Base-by-base conservation (phyloP, 75 land plant genomes). In the Pseudotsuga menziesii region DNA sequence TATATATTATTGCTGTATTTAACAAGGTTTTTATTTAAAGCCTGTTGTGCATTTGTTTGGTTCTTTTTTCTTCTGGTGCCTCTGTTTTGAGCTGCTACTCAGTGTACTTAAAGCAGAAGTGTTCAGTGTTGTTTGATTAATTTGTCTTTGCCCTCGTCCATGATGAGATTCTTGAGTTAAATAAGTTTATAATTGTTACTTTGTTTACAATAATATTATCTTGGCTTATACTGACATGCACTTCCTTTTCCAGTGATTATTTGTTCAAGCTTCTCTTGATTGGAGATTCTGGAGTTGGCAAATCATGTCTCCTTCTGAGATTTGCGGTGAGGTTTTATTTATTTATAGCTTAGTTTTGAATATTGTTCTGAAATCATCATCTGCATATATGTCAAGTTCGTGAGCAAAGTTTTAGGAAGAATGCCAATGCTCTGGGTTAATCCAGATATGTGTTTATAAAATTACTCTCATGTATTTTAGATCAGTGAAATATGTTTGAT, bases 221-320 rank as follows among this genome's bases (percentile, higher is more conserved):
- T 39, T 23, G 39, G 22, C 54, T 9, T 8, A 3, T 69, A 41
- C 72, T 69, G 72, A 69, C 48, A 41, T 20, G 4, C 5, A 41
- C 39, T 29, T 19, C 44, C 44, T 76, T 83, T 29, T 79, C 75
- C 82, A 86, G 88, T 81, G 88, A 86, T 63, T 86, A 86, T 60
- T 88, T 86, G 48, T 86, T 86, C 80, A 86, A 86, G 80, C 88
- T 86, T 56, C 69, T 86, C 61, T 83, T 86, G 55, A 86, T 86
- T 61, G 88, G 88, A 58, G 88, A 86, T 60, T 86, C 88, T 48
- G 88, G 88, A 69, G 88, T 86, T 20, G 88, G 88, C 12, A 86
- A 86, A 57, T 85, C 88, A 14, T 86, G 88, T 74, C 87, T 86
- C 35, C 61, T 86, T 17, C 74, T 86, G 16, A 78, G 88, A 69